Evolutionary conservation across 2,329 filamentous ascomycete genomes (phyloP).

Genomic region (Arthrobotrys megalospora): DNA sequence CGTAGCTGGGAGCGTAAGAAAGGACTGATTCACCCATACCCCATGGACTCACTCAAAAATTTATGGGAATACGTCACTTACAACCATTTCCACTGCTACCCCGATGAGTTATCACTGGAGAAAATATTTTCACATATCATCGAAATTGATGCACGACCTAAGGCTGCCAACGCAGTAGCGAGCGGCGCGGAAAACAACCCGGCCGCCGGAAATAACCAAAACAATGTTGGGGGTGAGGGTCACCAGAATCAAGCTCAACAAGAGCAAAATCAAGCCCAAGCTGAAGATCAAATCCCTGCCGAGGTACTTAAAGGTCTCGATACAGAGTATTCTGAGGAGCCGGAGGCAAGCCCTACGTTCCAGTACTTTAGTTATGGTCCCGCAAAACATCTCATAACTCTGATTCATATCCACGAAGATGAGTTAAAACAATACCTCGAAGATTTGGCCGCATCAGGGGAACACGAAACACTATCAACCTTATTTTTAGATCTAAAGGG

Average conservation of each 20-base stretch:
- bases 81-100: conserved; percentile 40
- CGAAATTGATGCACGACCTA: conserved; percentile 18
- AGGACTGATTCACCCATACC: conserved; percentile 12
- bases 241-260: neutral
- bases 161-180: neutral
- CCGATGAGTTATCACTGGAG: neutral
- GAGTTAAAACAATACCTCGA: conserved; percentile 26
- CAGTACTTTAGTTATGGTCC: conserved; percentile 25
- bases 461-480: neutral
- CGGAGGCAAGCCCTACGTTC: neutral
- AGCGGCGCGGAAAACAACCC: neutral
- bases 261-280: neutral
- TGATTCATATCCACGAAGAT: conserved; percentile 11
- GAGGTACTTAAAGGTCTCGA: neutral
- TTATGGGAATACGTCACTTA: conserved; percentile 13
- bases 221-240: neutral
- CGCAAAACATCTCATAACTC: conserved; percentile 8
- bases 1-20: conserved; percentile 24
- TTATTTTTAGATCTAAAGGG: conserved; percentile 6
- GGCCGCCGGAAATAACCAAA: neutral
- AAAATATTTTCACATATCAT: conserved; percentile 10
- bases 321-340: neutral
- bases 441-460: neutral
- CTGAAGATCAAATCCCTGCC: no score
- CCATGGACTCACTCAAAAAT: conserved; percentile 17